Conservation (phyloP, 306 rosid species). For the Citrullus amarus region DNA sequence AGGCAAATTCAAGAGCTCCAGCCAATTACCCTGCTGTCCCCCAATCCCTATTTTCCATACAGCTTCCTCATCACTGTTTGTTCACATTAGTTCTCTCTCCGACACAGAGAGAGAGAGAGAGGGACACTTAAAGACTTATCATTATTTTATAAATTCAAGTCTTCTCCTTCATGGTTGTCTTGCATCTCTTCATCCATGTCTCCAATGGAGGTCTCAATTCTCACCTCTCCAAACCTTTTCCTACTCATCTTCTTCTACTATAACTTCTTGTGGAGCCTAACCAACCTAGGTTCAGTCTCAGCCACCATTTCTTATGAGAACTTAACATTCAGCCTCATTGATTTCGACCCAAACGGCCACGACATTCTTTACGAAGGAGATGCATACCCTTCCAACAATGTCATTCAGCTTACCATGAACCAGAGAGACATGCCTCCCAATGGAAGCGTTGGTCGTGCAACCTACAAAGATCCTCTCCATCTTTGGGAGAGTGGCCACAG, state of each 20-base stretch:
- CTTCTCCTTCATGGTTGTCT: neutral
- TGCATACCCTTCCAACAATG: neutral
- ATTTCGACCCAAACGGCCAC: neutral
- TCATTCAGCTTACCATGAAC: constrained; percentile 1
- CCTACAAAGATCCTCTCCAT: constrained; percentile 1
- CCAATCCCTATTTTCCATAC: neutral
- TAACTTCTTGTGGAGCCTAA: neutral
- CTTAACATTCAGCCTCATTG: neutral
- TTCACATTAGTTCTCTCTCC: neutral
- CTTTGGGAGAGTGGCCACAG: constrained; percentile 7
- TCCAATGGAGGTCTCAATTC: neutral
- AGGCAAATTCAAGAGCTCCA: neutral
- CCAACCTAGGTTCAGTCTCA: neutral
- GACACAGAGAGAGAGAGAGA: neutral
- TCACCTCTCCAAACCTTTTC: neutral
- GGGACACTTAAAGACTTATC: neutral
- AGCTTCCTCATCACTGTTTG: neutral
- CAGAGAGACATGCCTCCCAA: neutral
- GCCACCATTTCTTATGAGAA: neutral
- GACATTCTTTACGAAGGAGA: constrained; percentile 1
- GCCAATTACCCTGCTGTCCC: neutral
- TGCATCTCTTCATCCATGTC: neutral
- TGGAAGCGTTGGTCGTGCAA: neutral
- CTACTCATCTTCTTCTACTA: neutral
- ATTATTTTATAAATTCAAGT: neutral